Base-by-base conservation (phyloP, 2,329 filamentous ascomycete species). In the Ophiostoma perfectum region DNA sequence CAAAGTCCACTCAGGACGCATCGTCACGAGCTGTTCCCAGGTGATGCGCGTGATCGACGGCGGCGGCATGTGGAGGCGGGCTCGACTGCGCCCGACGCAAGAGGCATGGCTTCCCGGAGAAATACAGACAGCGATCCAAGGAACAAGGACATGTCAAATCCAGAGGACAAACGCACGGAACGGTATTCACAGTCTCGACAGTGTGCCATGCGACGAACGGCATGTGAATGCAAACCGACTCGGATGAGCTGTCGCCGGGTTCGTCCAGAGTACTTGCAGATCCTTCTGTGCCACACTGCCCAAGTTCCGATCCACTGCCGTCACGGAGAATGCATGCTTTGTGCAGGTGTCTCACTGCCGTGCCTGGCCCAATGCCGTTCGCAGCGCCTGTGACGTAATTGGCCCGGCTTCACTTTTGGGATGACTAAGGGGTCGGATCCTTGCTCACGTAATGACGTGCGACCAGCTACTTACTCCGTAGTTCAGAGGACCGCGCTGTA, bases 41-140 rank as follows among this genome's bases (percentile, higher is more conserved):
- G 3, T 39, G 55, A 16, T 60, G 52, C 11, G 27, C 27, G 27
- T 39, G 49, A 60, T 60, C 55, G 55, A 14, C 55, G 11, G 18
- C 52, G 27, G 27, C 27, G 27, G 27, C 42, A 44, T 44, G 42
- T 44, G 11, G 42, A 44, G 42, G 42, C 27, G 27, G 42, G 52
- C n/a, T 58, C 27, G 55, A 60, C 55, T 60, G 55, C 55, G 55
- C 55, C 55, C 55, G 55, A 60, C 38, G 55, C 27, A 38, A 38
- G 27, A 27, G 27, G 58, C 55, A 58, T 41, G 58, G 7, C 27
- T 55, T 55, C 14, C 14, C 38, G 36, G 58, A 41, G 38, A 62
- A 39, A 62, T 62, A 41, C 3, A 41, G 27, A 27, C 41, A n/a
- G 41, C 38, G 14, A 62, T 16, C 5, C 5, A n/a, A 7, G 12